A percentile compares a stretch with the other conserved stretches of the same genome.
Conservation (phyloP, 371 early-diverging fungal genomes). For the Neoconidiobolus thromboides region DNA sequence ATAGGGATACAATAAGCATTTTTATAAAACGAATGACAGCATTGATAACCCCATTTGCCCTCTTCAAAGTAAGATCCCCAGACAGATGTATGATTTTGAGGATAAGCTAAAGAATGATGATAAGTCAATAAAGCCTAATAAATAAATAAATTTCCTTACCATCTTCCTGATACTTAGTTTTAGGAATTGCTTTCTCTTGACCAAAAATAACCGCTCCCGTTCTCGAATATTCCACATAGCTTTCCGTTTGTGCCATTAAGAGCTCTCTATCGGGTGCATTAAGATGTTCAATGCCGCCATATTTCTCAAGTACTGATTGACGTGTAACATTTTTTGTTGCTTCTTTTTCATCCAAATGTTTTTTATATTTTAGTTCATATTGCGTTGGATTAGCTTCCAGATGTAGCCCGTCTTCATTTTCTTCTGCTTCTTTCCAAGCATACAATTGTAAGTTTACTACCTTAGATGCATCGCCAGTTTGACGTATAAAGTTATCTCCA, state of each 20-base stretch:
- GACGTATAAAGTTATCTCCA: constrained; percentile 86
- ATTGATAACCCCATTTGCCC: constrained; percentile 90
- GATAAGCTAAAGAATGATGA: constrained; percentile 21
- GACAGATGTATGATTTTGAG: constrained; percentile 67
- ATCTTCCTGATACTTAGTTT: constrained; percentile 84
- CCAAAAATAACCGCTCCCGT: constrained; percentile 79
- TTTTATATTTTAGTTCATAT: constrained; percentile 67
- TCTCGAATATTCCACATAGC: constrained; percentile 91
- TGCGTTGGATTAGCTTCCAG: constrained; percentile 90
- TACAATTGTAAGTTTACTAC: constrained; percentile 72
- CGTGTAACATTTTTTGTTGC: constrained; percentile 43
- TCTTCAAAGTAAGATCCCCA: constrained; percentile 95
- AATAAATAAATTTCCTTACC: constrained; percentile 20
- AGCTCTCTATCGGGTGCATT: constrained; percentile 73
- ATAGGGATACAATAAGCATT: constrained; percentile 45
- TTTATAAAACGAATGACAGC: constrained; percentile 59
- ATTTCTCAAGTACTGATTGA: constrained; percentile 62
- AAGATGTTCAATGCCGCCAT: constrained; percentile 89
- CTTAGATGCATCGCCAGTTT: constrained; percentile 62
- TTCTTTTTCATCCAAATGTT: constrained; percentile 68
- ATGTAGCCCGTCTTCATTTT: constrained; percentile 58
- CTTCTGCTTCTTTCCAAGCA: constrained; percentile 81
- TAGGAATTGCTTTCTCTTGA: constrained; percentile 48
- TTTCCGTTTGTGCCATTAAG: constrained; percentile 70
- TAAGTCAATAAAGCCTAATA: constrained; percentile 5